phyloP scores from a whole-genome alignment of 495 filamentous ascomycete genomes.

The Usnea hakonensis region DNA sequence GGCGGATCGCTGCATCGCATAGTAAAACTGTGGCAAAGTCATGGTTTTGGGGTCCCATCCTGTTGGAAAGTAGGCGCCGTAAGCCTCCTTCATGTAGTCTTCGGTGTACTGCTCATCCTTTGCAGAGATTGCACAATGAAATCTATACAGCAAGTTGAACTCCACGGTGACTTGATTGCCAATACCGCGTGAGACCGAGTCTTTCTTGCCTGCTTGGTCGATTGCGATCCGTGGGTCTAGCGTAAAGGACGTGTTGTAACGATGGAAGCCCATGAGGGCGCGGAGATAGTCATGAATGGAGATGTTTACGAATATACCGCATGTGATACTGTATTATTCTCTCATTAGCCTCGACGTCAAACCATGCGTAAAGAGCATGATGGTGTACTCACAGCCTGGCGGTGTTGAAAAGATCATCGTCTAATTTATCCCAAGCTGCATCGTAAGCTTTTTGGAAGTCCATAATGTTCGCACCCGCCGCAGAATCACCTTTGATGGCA shows the following conservation, averaged over 20 bases:
- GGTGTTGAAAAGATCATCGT: slow-evolving; percentile 37
- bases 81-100: slow-evolving; percentile 30
- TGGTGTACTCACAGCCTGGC: slow-evolving; percentile 29
- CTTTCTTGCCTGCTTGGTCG: slow-evolving; percentile 15
- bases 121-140: slow-evolving; percentile 40
- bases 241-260: slow-evolving; percentile 27
- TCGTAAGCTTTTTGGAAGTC: slow-evolving; percentile 4
- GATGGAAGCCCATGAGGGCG: slow-evolving; percentile 18
- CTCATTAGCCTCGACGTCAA: neutral
- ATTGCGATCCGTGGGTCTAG: slow-evolving; percentile 29
- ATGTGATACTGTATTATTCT: slow-evolving; percentile 21
- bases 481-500: neutral
- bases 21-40: slow-evolving; percentile 14
- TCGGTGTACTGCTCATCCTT: slow-evolving; percentile 43
- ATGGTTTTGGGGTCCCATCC: slow-evolving; percentile 25
- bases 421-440: slow-evolving; percentile 24
- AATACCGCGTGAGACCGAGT: slow-evolving; percentile 27
- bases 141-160: slow-evolving; percentile 51
- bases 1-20: slow-evolving; percentile 29
- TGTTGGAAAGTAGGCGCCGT: slow-evolving; percentile 17
- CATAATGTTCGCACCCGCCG: neutral
- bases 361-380: neutral
- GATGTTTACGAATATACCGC: slow-evolving; percentile 33
- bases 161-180: slow-evolving; percentile 50
- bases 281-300: slow-evolving; percentile 28